Base-by-base conservation (phyloP, 352 stramenopile species). In the Phytophthora vignae region DNA sequence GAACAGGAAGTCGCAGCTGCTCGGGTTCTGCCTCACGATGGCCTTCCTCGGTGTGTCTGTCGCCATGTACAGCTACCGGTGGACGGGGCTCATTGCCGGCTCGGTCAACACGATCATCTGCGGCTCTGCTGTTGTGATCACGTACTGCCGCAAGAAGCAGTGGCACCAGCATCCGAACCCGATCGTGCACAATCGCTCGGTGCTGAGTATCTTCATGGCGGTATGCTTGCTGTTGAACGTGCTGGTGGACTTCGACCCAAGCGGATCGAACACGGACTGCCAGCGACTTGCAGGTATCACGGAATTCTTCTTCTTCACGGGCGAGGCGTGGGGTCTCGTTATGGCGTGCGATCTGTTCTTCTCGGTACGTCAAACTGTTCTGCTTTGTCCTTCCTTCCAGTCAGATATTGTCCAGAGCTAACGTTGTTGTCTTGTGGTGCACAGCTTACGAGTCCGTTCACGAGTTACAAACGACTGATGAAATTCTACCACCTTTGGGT, bases 221-320 rank as follows among this genome's bases (percentile, higher is more conserved):
- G 63, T 95, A 21, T 96, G 88, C 56, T 73, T 96, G 64, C 76
- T 96, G 50, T 67, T 96, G 53, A 96, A 96, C 59, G 88, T 96
- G 56, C 69, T 89, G 2, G 84, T 95, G 53, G 80, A 93, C 71
- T 96, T 93, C 55, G 78, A 90, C 48, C 88, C 88, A 7, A 82
- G 73, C 71, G 71, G 83, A 29, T 79, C 73, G 1, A 84, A 82
- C 54, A 77, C 77, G 21, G 74, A 91, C 56, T 96, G 90, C 65
- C 77, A 84, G 36, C 75, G 84, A 48, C 83, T 96, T 40, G 87
- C 90, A 38, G 90, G 90, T 46, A 85, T 94, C 58, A 97, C 89
- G 38, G 90, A 97, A 71, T 97, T 97, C 69, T 96, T 96, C 74
- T 95, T 97, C 64, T 96, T 96, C 71, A 92, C 88, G 21, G 89